A percentile compares a stretch with the other conserved stretches of the same genome.
Evolutionary conservation across 2,329 filamentous ascomycete species (phyloP).

Genomic region (Aureobasidium sp.): DNA sequence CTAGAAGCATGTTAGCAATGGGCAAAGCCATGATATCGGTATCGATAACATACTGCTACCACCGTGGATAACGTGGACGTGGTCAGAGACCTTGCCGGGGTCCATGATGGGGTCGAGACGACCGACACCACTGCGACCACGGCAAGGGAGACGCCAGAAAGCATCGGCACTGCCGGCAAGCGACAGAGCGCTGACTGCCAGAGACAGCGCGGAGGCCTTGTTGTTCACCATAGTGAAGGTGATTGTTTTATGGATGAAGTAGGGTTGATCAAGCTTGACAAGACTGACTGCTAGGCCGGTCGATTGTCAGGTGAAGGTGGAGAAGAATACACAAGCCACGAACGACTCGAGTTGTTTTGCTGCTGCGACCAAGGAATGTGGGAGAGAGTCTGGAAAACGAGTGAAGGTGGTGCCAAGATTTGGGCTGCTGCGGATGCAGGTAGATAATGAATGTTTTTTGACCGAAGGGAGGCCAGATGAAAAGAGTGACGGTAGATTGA

Average conservation of each 20-base stretch:
- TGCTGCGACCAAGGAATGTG: conserved; percentile 13
- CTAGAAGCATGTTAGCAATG: conserved; percentile 35
- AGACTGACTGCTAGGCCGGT: conserved; percentile 6
- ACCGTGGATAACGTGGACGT: conserved; percentile 69
- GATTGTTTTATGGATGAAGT: conserved; percentile 1
- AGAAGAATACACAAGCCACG: conserved; percentile 3
- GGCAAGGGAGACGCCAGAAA: conserved; percentile 89
- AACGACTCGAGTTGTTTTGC: conserved; percentile 7
- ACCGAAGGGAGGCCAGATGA: conserved; percentile 2
- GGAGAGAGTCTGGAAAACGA: conserved; percentile 3
- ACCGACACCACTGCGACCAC: conserved; percentile 57
- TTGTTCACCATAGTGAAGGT: conserved; percentile 9
- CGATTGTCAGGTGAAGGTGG: not conserved
- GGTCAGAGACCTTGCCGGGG: conserved; percentile 49
- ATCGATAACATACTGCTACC: conserved; percentile 55
- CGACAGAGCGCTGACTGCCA: conserved; percentile 20
- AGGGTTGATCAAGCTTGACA: conserved; percentile 6
- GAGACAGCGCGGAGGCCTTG: conserved; percentile 14
- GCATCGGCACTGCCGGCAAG: conserved; percentile 37
- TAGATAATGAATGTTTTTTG: conserved; percentile 12
- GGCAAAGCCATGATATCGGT: not conserved
- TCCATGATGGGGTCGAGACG: conserved; percentile 62
- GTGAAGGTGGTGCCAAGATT: conserved; percentile 4
- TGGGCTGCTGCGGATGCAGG: conserved; percentile 7
- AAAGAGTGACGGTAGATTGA: conserved; percentile 7